Base-by-base conservation (phyloP, 768 basidiomycete genomes). In the Amanita polypyramis region DNA sequence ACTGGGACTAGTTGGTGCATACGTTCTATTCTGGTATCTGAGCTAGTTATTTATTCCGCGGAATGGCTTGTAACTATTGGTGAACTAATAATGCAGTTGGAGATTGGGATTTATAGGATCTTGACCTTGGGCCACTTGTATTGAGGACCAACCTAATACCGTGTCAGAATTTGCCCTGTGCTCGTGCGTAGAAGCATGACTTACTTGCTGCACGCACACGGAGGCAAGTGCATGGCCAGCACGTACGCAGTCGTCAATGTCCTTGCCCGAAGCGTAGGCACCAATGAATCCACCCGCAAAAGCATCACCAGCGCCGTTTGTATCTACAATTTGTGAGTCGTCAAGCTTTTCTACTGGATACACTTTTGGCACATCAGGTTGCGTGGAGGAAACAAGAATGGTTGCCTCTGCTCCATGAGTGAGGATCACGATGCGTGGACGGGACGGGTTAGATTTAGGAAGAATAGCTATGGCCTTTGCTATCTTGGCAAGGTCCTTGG, bases 221-320 rank as follows among this genome's bases (percentile, higher is more conserved):
- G 77, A 69, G 34, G 85, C 94, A 57, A 96, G 56, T 63, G 80
- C 82, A 67, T 98, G 95, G 1, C 95, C 96, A 23, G 75, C 79
- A 67, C 85, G 79, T 51, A 99, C 76, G 40, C 75, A 75, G 63
- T 91, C 82, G 15, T 85, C 81, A 23, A 90, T 58, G 23, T 60
- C 66, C 74, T 90, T 96, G 10, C 91, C 93, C 30, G 76, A 63
- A 44, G 89, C 81, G 48, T 78, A 72, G 1, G 85, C 94, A 43
- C 90, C 96, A 45, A 97, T 66, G 76, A 98, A 94, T 33, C 89
- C 96, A 50, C 95, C 96, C 20, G 93, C 92, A 58, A 99, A 98
- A 36, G 90, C 91, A 62, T 99, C 95, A 36, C 96, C 96, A 17
- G 96, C 96, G 44, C 90, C 96, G 65, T 99, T 99, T 41, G 96